Percentiles rank a stretch among this genome's conserved stretches.
phyloP scores from a whole-genome alignment of 176 grass and related monocot genomes.

The Rhynchospora tenuis region DNA sequence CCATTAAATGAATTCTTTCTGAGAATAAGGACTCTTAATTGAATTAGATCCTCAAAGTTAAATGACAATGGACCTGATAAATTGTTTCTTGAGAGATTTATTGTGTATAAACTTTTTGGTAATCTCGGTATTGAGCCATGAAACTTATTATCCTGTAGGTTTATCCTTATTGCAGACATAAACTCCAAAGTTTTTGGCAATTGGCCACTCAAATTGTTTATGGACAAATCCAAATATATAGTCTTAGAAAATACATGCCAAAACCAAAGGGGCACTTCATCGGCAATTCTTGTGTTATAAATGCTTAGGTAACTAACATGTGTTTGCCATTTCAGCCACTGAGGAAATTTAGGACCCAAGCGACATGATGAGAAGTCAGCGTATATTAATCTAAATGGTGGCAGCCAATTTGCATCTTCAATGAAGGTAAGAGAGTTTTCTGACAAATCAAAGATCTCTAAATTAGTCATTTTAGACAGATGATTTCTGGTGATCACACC shows the following conservation, averaged over 20 bases:
- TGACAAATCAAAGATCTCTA: not conserved
- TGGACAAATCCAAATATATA: not conserved
- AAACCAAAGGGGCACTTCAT: conserved; percentile 5
- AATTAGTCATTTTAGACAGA: not conserved
- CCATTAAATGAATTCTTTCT: not conserved
- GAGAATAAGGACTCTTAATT: not conserved
- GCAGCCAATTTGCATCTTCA: conserved; percentile 12
- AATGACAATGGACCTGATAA: conserved; percentile 4
- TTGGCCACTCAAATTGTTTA: conserved; percentile 16
- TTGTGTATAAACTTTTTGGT: not conserved
- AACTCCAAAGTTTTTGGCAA: conserved; percentile 15
- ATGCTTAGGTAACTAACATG: conserved; percentile 4
- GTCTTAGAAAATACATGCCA: not conserved
- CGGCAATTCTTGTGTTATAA: conserved; percentile 13
- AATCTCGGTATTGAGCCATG: not conserved
- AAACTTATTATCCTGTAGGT: conserved; percentile 7
- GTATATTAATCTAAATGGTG: not conserved
- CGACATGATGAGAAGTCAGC: not conserved
- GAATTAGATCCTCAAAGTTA: not conserved
- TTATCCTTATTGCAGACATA: not conserved
- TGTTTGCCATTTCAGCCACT: conserved; percentile 8
- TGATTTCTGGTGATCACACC: conserved; percentile 18
- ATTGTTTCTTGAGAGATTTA: conserved; percentile 20
- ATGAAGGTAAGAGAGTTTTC: not conserved
- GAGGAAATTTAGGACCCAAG: conserved; percentile 22